Evolutionary conservation across 2,329 filamentous ascomycete species (phyloP).

Genomic region (Alternaria sp.): DNA sequence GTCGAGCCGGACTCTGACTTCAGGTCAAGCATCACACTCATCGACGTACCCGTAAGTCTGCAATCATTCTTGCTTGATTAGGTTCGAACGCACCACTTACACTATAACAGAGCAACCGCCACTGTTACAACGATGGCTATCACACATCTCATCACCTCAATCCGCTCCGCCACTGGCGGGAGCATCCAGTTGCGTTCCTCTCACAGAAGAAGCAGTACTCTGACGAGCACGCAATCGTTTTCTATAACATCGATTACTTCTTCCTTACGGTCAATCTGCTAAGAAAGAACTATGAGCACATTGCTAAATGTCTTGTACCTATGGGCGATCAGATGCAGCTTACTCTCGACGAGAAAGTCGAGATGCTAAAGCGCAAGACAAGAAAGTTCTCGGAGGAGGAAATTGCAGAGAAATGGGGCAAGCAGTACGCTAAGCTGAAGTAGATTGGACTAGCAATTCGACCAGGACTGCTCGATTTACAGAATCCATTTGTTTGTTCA

Average conservation of each 20-base stretch:
- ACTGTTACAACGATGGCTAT: slow-evolving; percentile 85
- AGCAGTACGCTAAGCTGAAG: slow-evolving; percentile 43
- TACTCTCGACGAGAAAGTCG: slow-evolving; percentile 69
- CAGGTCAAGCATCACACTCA: slow-evolving; percentile 79
- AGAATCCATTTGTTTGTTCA: not conserved
- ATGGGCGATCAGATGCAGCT: slow-evolving; percentile 76
- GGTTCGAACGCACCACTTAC: not conserved
- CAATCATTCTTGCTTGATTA: not conserved
- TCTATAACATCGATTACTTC: slow-evolving; percentile 83
- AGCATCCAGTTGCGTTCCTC: slow-evolving; percentile 78
- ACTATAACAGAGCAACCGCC: slow-evolving; percentile 72
- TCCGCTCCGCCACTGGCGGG: slow-evolving; percentile 80
- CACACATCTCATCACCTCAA: slow-evolving; percentile 85
- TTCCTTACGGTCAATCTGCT: slow-evolving; percentile 76
- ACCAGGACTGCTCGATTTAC: no score
- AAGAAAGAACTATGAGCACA: slow-evolving; percentile 73
- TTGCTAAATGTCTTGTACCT: slow-evolving; percentile 76
- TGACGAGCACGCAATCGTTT: slow-evolving; percentile 74
- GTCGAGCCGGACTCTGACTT: slow-evolving; percentile 80
- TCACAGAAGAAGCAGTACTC: slow-evolving; percentile 73
- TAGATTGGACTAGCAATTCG: slow-evolving; percentile 11
- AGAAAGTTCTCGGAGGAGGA: slow-evolving; percentile 71
- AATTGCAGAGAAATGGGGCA: slow-evolving; percentile 66
- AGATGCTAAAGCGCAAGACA: slow-evolving; percentile 72
- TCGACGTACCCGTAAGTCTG: slow-evolving; percentile 75